phyloP scores from a whole-genome alignment of 352 stramenopile species.

The Phytopythium boreale region DNA sequence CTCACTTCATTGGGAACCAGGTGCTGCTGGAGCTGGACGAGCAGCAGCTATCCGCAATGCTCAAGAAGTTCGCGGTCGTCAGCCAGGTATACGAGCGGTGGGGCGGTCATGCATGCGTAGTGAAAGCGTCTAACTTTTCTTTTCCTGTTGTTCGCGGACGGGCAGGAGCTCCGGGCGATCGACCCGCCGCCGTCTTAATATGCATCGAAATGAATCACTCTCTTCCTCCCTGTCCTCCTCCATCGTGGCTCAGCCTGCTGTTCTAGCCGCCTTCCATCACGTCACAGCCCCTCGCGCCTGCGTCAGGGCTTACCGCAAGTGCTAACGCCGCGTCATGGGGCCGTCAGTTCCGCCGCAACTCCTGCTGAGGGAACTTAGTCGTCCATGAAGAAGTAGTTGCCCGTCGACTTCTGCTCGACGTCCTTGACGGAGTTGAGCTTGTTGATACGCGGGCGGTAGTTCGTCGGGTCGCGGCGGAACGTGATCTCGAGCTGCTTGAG shows the following conservation, averaged over 20 bases:
- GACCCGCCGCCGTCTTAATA: conserved; percentile 1
- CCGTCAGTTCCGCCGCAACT: conserved; percentile 5
- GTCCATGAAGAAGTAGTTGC: conserved; percentile 99
- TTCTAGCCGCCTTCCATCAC: neutral
- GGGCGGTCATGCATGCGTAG: too few species aligned
- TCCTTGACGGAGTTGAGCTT: conserved; percentile 97
- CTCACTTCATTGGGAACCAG: conserved; percentile 4
- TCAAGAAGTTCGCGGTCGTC: conserved; percentile 36
- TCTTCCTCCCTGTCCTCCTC: conserved; percentile 19
- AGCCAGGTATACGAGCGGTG: conserved; percentile 18
- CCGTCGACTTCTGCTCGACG: conserved; percentile 95
- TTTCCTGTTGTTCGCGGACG: conserved; percentile 2
- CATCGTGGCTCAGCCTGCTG: neutral
- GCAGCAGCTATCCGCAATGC: conserved; percentile 29
- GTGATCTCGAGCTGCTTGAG: conserved; percentile 98
- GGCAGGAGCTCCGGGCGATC: conserved; percentile 15
- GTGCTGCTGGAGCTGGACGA: conserved; percentile 49
- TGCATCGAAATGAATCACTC: conserved; percentile 13
- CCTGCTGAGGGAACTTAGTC: conserved; percentile 62
- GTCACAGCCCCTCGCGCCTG: neutral
- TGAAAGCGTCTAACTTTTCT: conserved; percentile 10
- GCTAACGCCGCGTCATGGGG: neutral
- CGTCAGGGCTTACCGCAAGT: neutral
- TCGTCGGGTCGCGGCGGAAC: conserved; percentile 99
- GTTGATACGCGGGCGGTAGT: conserved; percentile 98